These are phyloP conservation scores for Neofusicoccum umdonicola DNA, from an alignment of 2,329 filamentous ascomycete genomes.

Conservation along the genomic window DNA sequence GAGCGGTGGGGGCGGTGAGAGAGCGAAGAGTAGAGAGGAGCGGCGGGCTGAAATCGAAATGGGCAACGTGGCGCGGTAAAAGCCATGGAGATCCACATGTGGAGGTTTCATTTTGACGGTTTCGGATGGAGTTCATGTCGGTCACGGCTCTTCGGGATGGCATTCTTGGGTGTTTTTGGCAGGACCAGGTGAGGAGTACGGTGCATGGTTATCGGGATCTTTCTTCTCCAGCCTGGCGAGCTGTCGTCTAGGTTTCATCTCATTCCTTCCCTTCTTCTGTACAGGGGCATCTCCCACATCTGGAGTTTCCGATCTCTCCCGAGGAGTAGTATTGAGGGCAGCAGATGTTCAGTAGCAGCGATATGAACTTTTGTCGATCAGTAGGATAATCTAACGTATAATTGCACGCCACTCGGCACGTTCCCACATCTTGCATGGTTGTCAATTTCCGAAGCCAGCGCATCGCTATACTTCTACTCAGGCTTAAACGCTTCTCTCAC, in stretches of 20 bases:
- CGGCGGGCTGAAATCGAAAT: slow-evolving; percentile 43
- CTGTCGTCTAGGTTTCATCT: background rate
- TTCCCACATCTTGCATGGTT: background rate
- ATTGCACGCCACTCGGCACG: background rate
- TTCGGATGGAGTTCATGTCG: slow-evolving; percentile 3
- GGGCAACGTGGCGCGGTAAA: slow-evolving; percentile 21
- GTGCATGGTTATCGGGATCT: background rate
- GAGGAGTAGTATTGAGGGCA: background rate
- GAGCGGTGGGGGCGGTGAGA: background rate
- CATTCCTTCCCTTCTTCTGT: background rate
- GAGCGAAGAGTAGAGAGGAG: slow-evolving; percentile 38
- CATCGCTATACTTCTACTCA: no score
- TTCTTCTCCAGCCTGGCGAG: background rate
- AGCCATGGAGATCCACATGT: background rate
- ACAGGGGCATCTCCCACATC: background rate
- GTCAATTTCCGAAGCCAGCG: no score
- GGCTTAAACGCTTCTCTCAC: no score
- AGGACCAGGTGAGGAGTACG: background rate
- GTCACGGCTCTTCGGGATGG: background rate
- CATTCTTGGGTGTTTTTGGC: slow-evolving; percentile 3
- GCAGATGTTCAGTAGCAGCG: background rate
- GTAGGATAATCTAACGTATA: slow-evolving; percentile 14
- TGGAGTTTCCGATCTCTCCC: background rate
- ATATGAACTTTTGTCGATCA: background rate
- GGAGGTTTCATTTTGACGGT: background rate